phyloP scores from a whole-genome alignment of 2,329 filamentous ascomycete genomes.

The Trichoderma asperellum region DNA sequence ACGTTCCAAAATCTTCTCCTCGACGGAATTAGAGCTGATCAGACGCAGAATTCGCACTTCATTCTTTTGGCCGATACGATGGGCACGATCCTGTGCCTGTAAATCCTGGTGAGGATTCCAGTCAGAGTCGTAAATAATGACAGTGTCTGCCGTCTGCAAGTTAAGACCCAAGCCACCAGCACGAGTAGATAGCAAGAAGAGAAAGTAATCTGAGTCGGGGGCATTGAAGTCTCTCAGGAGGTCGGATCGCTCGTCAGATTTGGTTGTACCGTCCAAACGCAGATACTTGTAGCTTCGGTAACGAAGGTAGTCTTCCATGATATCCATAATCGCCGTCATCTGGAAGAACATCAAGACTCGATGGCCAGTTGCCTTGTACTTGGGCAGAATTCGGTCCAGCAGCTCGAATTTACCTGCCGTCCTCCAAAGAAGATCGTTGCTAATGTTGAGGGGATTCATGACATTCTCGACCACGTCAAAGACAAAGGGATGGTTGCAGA shows the following conservation, averaged over 20 bases:
- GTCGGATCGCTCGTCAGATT: constrained; percentile 94
- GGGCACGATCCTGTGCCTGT: constrained; percentile 98
- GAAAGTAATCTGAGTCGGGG: constrained; percentile 89
- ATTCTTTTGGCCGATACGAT: constrained; percentile 99
- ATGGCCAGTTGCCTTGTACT: constrained; percentile 89
- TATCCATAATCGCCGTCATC: constrained; percentile 99
- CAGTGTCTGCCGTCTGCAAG: constrained; percentile 94
- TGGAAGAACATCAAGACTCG: constrained; percentile 99
- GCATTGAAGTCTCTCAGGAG: constrained; percentile 88
- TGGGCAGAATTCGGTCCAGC: constrained; percentile 87
- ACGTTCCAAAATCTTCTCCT: constrained; percentile 97
- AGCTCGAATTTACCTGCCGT: constrained; percentile 97
- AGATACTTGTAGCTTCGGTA: constrained; percentile 83
- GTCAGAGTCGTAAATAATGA: constrained; percentile 99
- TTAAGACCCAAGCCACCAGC: constrained; percentile 97
- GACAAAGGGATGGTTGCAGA: constrained; percentile 98
- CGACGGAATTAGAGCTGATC: constrained; percentile 95
- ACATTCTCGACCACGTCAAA: constrained; percentile 98
- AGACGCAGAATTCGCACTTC: constrained; percentile 95
- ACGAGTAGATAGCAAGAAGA: constrained; percentile 97
- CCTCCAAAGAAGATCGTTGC: constrained; percentile 93
- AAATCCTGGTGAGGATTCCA: constrained; percentile 99
- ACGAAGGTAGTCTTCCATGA: constrained; percentile 97
- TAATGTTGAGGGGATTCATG: constrained; percentile 87
- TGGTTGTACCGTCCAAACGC: constrained; percentile 93